Evolutionary conservation across 2,329 filamentous ascomycete genomes (phyloP).

Genomic region (Pseudocercospora vitis): DNA sequence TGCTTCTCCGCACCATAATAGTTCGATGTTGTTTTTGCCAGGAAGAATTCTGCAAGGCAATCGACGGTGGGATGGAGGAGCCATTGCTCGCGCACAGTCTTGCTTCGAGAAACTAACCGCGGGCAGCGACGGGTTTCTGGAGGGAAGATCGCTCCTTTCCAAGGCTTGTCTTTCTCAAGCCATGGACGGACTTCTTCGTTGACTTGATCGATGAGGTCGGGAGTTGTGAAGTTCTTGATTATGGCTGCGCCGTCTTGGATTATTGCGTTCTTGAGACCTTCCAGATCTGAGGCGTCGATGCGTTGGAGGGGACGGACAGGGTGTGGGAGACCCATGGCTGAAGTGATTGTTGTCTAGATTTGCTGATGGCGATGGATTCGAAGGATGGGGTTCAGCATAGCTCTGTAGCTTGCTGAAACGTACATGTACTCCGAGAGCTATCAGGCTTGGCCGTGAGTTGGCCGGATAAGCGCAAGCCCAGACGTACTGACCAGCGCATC

Average conservation of each 20-base stretch:
- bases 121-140: slow-evolving; percentile 2
- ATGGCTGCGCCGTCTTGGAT: slow-evolving; percentile 4
- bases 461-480: neutral
- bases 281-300: neutral
- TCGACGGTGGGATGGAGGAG: neutral
- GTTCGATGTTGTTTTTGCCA: slow-evolving; percentile 1
- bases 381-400: neutral
- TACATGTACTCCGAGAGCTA: slow-evolving; percentile 1
- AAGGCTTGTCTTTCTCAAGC: slow-evolving; percentile 2
- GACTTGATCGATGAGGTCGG: slow-evolving; percentile 1
- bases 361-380: too few relatives aligned
- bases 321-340: neutral
- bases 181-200: slow-evolving; percentile 1
- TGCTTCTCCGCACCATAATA: slow-evolving; percentile 9
- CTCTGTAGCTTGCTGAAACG: neutral
- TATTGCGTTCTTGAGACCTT: neutral
- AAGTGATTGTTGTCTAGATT: neutral
- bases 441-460: neutral
- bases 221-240: slow-evolving; percentile 4
- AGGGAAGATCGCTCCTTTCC: slow-evolving; percentile 8
- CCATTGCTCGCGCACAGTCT: slow-evolving; percentile 5
- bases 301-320: slow-evolving; percentile 1
- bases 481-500: neutral
- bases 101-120: slow-evolving; percentile 3
- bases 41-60: neutral